A percentile compares a stretch with the other conserved stretches of the same genome.
These are phyloP conservation scores for Lipomyces yamadae DNA, from an alignment of 805 yeast species.

Conservation along the genomic window DNA sequence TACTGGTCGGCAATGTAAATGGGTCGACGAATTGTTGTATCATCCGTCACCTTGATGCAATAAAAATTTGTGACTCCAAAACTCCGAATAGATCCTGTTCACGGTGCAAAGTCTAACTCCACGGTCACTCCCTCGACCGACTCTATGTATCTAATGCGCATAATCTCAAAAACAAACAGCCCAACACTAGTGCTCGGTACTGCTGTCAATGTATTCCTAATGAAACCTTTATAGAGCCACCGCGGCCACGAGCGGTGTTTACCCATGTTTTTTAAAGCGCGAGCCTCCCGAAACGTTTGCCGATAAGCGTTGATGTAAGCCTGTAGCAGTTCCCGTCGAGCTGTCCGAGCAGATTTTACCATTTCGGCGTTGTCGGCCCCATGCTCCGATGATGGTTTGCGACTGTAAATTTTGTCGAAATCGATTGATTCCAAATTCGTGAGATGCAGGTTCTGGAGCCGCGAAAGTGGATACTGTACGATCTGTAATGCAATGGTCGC, in stretches of 20 bases:
- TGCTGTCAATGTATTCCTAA: constrained; percentile 69
- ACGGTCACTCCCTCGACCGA: constrained; percentile 8
- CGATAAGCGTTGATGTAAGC: constrained; percentile 74
- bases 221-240: constrained; percentile 80
- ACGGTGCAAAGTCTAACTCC: constrained; percentile 9
- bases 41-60: not conserved
- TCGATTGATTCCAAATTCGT: constrained; percentile 82
- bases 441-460: constrained; percentile 78
- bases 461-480: constrained; percentile 81
- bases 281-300: constrained; percentile 68
- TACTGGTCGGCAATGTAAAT: not conserved
- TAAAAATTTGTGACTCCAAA: not conserved
- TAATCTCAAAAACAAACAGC: constrained; percentile 78
- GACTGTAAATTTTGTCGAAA: constrained; percentile 50
- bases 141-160: constrained; percentile 51
- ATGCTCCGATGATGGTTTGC: constrained; percentile 41
- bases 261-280: constrained; percentile 47
- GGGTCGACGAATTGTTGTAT: no score
- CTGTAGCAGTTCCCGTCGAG: constrained; percentile 4
- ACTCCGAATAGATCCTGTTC: not conserved
- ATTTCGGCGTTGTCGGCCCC: not conserved
- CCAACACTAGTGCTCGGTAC: constrained; percentile 92
- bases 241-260: constrained; percentile 17
- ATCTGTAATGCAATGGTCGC: constrained; percentile 79
- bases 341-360: not conserved